Evolutionary conservation across 1,139 yeast genomes (phyloP).

Genomic region (Geotrichum europaeum): DNA sequence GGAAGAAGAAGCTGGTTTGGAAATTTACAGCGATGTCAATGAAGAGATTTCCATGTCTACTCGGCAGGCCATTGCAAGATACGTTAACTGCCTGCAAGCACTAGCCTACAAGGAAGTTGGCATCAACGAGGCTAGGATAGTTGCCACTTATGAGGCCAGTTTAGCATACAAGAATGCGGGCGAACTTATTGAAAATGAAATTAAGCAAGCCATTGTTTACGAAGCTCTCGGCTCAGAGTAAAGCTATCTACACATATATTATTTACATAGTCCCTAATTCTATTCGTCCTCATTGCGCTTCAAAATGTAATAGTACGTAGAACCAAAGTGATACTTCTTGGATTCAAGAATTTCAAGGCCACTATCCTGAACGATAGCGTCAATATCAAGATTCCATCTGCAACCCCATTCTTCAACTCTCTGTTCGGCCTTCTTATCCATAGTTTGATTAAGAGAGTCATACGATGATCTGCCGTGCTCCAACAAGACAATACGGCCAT

Average conservation of each 20-base stretch:
- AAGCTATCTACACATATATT: conserved; percentile 36
- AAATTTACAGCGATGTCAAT: conserved; percentile 86
- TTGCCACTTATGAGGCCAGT: conserved; percentile 85
- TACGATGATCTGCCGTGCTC: conserved; percentile 91
- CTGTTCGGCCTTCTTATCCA: conserved; percentile 77
- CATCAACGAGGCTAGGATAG: conserved; percentile 72
- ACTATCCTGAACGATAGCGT: conserved; percentile 72
- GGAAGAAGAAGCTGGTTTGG: conserved; percentile 94
- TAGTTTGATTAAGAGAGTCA: conserved; percentile 67
- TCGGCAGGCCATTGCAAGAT: conserved; percentile 73
- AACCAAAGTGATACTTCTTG: conserved; percentile 82
- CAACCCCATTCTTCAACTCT: conserved; percentile 95
- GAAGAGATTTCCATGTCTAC: conserved; percentile 59
- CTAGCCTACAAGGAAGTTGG: conserved; percentile 79
- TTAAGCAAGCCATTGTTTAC: conserved; percentile 65
- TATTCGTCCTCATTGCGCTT: conserved; percentile 19
- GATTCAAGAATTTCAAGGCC: conserved; percentile 80
- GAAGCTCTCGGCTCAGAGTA: conserved; percentile 62
- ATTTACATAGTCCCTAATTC: not conserved
- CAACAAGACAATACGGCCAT: conserved; percentile 79
- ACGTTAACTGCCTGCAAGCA: conserved; percentile 76
- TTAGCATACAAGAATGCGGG: conserved; percentile 71
- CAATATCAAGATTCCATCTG: conserved; percentile 93
- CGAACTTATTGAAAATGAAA: conserved; percentile 64
- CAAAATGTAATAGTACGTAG: conserved; percentile 47